phyloP scores from a whole-genome alignment of 192 early-diverging fungal species.

The Powellomyces hirtus region DNA sequence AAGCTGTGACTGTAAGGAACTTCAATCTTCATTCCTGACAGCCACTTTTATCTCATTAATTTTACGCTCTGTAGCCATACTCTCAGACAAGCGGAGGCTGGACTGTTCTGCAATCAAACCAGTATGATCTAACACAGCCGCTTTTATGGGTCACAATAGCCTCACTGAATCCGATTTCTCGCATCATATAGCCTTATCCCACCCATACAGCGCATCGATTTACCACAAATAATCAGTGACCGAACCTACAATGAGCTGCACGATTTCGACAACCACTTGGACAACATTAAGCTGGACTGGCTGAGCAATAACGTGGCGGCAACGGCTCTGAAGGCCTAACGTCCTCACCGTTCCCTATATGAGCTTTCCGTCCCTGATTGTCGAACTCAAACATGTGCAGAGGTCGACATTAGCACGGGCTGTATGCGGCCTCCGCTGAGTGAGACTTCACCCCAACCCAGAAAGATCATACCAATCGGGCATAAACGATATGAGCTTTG shows the following conservation, averaged over 20 bases:
- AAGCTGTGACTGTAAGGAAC: conserved; percentile 10
- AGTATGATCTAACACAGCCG: conserved; percentile 1
- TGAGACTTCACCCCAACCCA: too few species aligned
- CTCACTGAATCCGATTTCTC: not conserved
- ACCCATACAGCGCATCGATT: not conserved
- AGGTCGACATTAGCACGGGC: too few species aligned
- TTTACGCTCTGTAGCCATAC: conserved; percentile 39
- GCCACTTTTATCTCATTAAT: not conserved
- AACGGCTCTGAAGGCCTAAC: not conserved
- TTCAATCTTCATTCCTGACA: not conserved
- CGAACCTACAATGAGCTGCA: conserved; percentile 45
- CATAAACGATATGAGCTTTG: too few species aligned
- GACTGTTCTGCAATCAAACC: conserved; percentile 40
- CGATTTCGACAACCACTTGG: conserved; percentile 72
- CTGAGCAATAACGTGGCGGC: conserved; percentile 22
- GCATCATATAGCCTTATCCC: not conserved
- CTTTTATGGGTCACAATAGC: not conserved
- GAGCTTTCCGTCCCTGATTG: too few species aligned
- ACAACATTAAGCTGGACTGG: conserved; percentile 65
- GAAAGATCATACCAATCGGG: too few species aligned
- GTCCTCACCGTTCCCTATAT: too few species aligned
- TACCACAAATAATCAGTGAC: conserved; percentile 15
- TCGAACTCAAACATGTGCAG: too few species aligned
- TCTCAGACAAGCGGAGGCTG: conserved; percentile 49
- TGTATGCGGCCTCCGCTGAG: too few species aligned